Conservation (phyloP, 1,284 basidiomycete species). For the Xanthoconium separans region DNA sequence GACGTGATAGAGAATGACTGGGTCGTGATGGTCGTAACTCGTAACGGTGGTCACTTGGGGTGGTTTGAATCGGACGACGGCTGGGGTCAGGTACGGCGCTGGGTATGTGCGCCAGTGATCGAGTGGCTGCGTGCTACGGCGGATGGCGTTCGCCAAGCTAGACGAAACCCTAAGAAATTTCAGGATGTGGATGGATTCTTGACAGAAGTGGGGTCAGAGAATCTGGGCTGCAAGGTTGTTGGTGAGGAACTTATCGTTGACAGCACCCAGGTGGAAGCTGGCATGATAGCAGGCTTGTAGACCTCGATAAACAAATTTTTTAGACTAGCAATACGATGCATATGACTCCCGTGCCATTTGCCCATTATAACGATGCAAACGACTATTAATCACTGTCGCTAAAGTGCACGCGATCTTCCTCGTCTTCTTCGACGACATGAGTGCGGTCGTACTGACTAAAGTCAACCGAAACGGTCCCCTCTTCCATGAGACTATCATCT, state of each 20-base stretch:
- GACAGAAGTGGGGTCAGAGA: conserved; percentile 43
- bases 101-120: conserved; percentile 71
- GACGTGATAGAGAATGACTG: conserved; percentile 59
- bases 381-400: conserved; percentile 74
- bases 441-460: conserved; percentile 82
- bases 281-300: conserved; percentile 44
- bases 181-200: conserved; percentile 58
- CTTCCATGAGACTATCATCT: conserved; percentile 79
- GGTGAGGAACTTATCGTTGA: conserved; percentile 39
- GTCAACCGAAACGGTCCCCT: conserved; percentile 84
- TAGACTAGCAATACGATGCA: conserved; percentile 16
- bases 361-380: background rate
- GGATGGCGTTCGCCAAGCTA: conserved; percentile 44
- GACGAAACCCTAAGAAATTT: conserved; percentile 30
- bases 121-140: conserved; percentile 71
- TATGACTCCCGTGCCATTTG: conserved; percentile 12
- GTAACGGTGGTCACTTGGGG: conserved; percentile 89
- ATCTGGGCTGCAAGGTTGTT: conserved; percentile 44
- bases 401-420: conserved; percentile 63
- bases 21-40: conserved; percentile 74
- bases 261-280: conserved; percentile 38
- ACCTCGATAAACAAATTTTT: conserved; percentile 12
- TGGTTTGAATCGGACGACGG: conserved; percentile 76
- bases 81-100: conserved; percentile 52
- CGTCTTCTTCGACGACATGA: conserved; percentile 55